Evolutionary conservation across 1,139 yeast species (phyloP).

Genomic region (Pichiaceae sp.): DNA sequence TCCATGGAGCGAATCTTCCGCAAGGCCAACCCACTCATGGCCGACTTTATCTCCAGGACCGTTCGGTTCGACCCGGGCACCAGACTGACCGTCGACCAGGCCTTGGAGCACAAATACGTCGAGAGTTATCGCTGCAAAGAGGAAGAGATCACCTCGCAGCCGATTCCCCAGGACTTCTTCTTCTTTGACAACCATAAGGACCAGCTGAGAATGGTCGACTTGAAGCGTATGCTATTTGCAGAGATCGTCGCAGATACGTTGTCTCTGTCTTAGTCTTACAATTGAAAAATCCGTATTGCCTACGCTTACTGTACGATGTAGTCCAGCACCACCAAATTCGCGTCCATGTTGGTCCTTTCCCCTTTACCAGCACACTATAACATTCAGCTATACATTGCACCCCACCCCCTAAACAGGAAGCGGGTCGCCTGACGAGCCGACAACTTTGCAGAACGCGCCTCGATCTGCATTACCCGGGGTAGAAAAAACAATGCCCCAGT

Average conservation of each 20-base stretch:
- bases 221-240: conserved; percentile 61
- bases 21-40: conserved; percentile 53
- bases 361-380: too few species aligned
- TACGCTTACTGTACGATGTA: conserved; percentile 1
- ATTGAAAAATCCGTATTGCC: too few species aligned
- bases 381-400: too few species aligned
- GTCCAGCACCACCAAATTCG: background rate
- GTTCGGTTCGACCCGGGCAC: conserved; percentile 73
- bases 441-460: too few species aligned
- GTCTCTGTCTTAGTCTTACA: too few species aligned
- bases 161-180: conserved; percentile 72
- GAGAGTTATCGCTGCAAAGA: conserved; percentile 70
- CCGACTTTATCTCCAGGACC: conserved; percentile 69
- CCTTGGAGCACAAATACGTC: conserved; percentile 76
- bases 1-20: conserved; percentile 44
- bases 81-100: conserved; percentile 73
- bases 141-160: conserved; percentile 74
- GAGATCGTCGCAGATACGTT: conserved; percentile 31
- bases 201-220: conserved; percentile 57
- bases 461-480: too few species aligned
- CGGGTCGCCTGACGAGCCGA: too few species aligned
- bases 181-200: conserved; percentile 67
- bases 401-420: too few species aligned
- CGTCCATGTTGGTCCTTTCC: too few species aligned
- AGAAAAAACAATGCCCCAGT: too few species aligned